Conservation (phyloP, 2,329 filamentous ascomycete species). For the Cercospora sp. region DNA sequence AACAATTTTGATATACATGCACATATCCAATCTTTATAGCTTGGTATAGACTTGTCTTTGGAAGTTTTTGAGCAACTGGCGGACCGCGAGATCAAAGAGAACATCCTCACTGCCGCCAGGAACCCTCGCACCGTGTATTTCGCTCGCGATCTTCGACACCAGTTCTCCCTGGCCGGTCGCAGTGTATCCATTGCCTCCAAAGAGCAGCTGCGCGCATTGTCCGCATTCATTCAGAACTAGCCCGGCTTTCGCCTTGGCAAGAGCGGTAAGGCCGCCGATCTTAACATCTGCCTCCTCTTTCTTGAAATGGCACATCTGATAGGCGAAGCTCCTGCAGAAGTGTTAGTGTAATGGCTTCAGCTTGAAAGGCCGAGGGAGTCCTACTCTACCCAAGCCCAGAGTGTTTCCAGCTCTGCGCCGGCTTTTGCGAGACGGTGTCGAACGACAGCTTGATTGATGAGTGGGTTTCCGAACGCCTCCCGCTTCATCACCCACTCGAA, state of each 20-base stretch:
- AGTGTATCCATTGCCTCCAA: neutral
- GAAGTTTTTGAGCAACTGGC: neutral
- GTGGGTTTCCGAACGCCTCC: neutral
- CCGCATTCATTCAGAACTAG: neutral
- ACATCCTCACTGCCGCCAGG: neutral
- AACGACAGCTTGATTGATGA: neutral
- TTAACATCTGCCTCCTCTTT: slow-evolving; percentile 1
- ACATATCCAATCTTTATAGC: neutral
- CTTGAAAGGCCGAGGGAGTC: neutral
- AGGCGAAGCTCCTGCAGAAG: neutral
- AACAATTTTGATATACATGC: neutral
- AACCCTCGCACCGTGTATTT: neutral
- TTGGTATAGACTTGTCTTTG: neutral
- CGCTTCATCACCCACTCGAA: neutral
- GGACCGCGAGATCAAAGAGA: neutral
- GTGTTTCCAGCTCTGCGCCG: neutral
- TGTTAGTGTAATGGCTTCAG: neutral
- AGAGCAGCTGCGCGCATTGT: neutral
- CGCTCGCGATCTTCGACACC: neutral
- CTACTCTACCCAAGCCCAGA: neutral
- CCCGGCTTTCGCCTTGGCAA: neutral
- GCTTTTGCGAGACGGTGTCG: neutral
- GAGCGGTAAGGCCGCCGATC: neutral
- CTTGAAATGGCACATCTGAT: neutral
- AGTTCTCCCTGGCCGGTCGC: neutral